These are phyloP conservation scores for Gossypium ekmanianum DNA, from an alignment of 345 rosid species.

Conservation along the genomic window DNA sequence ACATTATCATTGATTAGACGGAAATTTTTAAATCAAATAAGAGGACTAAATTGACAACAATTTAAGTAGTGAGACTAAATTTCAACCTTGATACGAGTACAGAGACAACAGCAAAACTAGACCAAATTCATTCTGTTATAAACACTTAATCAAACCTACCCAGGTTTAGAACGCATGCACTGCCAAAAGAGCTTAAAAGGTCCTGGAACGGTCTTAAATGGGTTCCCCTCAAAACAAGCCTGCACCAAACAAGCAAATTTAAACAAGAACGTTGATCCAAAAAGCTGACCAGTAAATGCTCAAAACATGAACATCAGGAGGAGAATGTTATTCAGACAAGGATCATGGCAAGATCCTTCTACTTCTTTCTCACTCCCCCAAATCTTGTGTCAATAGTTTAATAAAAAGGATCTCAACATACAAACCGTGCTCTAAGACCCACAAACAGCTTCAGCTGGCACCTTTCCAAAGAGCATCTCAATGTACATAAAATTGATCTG, in stretches of 20 bases:
- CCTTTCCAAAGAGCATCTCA: neutral
- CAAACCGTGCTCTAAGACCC: neutral
- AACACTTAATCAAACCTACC: conserved; percentile 41
- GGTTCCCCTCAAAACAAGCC: conserved; percentile 98
- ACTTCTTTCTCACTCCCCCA: neutral
- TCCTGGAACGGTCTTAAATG: conserved; percentile 96
- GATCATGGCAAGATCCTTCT: no score
- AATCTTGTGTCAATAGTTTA: neutral
- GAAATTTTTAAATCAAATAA: no score
- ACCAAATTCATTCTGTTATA: neutral
- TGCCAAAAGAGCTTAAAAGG: conserved; percentile 86
- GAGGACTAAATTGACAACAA: neutral
- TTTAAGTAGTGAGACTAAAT: neutral
- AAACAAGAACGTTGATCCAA: neutral
- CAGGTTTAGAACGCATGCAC: conserved; percentile 98
- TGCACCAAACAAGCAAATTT: conserved; percentile 23
- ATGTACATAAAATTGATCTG: no score
- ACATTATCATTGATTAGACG: no score
- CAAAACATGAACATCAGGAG: neutral
- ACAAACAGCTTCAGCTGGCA: neutral
- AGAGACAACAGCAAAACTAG: neutral
- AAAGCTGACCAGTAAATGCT: neutral
- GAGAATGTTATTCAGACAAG: neutral
- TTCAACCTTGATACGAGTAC: neutral
- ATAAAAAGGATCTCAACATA: neutral